Evolutionary conservation across 768 basidiomycete genomes (phyloP).

Genomic region (Podaxis sp.): DNA sequence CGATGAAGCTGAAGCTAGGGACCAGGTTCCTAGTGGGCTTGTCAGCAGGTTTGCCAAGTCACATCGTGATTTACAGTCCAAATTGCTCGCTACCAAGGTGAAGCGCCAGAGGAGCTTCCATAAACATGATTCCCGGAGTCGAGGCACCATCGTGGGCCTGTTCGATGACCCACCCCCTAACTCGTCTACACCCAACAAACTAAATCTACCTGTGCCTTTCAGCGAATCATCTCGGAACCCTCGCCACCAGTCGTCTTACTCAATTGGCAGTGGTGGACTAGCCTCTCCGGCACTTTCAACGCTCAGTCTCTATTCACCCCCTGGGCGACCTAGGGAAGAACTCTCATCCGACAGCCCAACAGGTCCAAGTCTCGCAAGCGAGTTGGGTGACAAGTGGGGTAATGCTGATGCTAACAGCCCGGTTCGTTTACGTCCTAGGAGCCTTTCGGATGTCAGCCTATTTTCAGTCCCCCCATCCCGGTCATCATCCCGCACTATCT

Average conservation of each 20-base stretch:
- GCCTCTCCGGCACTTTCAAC: conserved; percentile 24
- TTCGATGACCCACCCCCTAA: conserved; percentile 38
- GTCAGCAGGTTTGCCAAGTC: neutral
- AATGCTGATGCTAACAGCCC: conserved; percentile 13
- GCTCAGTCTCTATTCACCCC: conserved; percentile 19
- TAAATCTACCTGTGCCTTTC: conserved; percentile 26
- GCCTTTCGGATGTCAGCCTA: conserved; percentile 49
- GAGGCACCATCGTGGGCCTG: conserved; percentile 58
- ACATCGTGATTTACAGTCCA: conserved; percentile 20
- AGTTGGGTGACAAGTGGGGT: conserved; percentile 42
- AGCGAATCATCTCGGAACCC: conserved; percentile 25
- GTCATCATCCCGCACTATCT: neutral
- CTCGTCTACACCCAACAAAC: conserved; percentile 12
- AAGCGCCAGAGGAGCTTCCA: conserved; percentile 10
- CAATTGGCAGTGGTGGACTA: conserved; percentile 26
- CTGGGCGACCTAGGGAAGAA: conserved; percentile 12
- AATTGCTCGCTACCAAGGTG: conserved; percentile 12
- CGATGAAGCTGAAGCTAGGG: conserved; percentile 16
- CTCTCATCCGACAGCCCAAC: conserved; percentile 41
- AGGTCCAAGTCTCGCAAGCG: conserved; percentile 46
- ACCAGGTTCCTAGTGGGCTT: conserved; percentile 10
- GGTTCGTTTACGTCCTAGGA: conserved; percentile 47
- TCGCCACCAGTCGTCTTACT: conserved; percentile 23
- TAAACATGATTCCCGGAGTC: conserved; percentile 21
- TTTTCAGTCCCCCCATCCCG: conserved; percentile 37